These are phyloP conservation scores for Pyrus communis DNA, from an alignment of 306 rosid species.

Conservation along the genomic window DNA sequence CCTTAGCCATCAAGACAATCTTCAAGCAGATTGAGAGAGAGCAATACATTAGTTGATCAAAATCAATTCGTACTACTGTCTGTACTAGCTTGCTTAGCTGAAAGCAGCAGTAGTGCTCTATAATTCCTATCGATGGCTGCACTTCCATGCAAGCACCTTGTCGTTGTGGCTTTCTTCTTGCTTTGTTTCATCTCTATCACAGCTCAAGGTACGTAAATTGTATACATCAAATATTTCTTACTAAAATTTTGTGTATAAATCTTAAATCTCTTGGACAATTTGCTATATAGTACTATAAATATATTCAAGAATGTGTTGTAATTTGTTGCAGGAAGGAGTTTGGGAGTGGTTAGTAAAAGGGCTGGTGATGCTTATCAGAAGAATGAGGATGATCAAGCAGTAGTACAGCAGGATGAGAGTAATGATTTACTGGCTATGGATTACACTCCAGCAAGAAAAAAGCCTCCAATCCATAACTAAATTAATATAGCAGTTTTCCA, in stretches of 20 bases:
- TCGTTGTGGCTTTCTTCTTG: slow-evolving; percentile 41
- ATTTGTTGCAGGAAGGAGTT: slow-evolving; percentile 40
- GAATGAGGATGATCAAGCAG: slow-evolving; percentile 5
- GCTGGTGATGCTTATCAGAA: background rate
- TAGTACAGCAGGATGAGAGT: slow-evolving; percentile 10
- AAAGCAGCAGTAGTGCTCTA: background rate
- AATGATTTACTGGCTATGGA: slow-evolving; percentile 64
- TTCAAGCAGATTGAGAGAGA: background rate
- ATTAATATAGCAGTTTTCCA: background rate
- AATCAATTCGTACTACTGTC: background rate
- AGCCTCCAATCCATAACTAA: slow-evolving; percentile 87
- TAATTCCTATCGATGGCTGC: slow-evolving; percentile 14
- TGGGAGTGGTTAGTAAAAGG: slow-evolving; percentile 26
- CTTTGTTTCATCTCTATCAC: slow-evolving; percentile 44
- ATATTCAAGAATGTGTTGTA: background rate
- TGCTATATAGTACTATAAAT: background rate
- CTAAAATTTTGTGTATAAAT: background rate
- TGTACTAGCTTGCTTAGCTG: background rate
- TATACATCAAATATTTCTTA: background rate
- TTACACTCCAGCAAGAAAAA: slow-evolving; percentile 68
- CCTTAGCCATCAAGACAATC: background rate
- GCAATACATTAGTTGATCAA: background rate
- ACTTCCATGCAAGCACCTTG: slow-evolving; percentile 30
- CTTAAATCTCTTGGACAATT: background rate
- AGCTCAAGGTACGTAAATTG: slow-evolving; percentile 38